These are phyloP conservation scores for Stagonosporopsis cucurbitacearum DNA, from an alignment of 2,329 filamentous ascomycete genomes.

Conservation along the genomic window DNA sequence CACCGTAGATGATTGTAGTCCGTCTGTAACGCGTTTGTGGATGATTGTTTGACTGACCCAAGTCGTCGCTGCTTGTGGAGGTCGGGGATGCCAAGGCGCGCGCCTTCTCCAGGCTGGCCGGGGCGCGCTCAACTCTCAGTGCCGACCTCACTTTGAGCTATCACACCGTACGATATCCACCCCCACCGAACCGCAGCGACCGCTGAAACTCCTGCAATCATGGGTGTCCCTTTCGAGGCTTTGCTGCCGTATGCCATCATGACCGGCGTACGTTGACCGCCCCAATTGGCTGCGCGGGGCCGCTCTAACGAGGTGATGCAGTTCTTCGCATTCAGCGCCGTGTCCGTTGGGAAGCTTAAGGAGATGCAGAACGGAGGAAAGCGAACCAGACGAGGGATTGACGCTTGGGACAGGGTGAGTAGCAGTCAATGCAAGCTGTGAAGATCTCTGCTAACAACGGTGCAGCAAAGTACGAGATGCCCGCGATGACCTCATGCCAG, in stretches of 20 bases:
- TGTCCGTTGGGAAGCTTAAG: constrained; percentile 63
- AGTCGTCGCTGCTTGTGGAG: constrained; percentile 36
- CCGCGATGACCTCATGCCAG: constrained; percentile 40
- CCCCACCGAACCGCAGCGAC: constrained; percentile 30
- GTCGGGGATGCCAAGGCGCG: constrained; percentile 22
- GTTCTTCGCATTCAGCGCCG: constrained; percentile 68
- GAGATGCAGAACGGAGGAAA: constrained; percentile 69
- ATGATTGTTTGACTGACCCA: constrained; percentile 36
- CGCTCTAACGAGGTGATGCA: constrained; percentile 43
- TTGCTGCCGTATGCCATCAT: constrained; percentile 70
- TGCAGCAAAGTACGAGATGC: constrained; percentile 61
- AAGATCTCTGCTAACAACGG: constrained; percentile 49
- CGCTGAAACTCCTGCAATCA: constrained; percentile 49
- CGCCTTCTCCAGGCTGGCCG: constrained; percentile 8
- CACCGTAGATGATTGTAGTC: constrained; percentile 39
- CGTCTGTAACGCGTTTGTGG: constrained; percentile 37
- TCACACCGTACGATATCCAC: constrained; percentile 16
- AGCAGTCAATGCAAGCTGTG: constrained; percentile 10
- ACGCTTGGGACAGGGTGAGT: constrained; percentile 70
- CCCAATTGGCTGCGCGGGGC: constrained; percentile 15
- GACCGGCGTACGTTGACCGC: constrained; percentile 59
- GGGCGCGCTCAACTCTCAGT: constrained; percentile 14
- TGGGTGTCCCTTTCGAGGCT: constrained; percentile 72
- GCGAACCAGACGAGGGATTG: constrained; percentile 64
- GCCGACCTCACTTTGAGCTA: constrained; percentile 17